Evolutionary conservation across 805 yeast genomes (phyloP), one percentile per base, ranked within the genome.

Genomic region (Cyberlindnera xishuangbannaensis): DNA sequence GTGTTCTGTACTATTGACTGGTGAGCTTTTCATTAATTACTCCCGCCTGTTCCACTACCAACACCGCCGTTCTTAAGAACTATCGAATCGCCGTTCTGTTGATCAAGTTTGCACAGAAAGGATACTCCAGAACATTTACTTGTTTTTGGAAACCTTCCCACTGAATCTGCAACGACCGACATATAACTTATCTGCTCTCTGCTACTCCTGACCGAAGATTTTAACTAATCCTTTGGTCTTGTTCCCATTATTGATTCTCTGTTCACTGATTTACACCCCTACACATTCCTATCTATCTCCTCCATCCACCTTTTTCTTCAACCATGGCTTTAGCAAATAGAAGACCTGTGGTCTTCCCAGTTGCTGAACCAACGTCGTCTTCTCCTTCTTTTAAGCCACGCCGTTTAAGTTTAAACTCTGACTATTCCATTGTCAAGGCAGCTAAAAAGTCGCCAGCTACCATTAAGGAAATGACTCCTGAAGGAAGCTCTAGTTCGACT

Each of bases 281-380:
- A n/a, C n/a, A n/a, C n/a, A n/a, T n/a, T n/a, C n/a, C n/a, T n/a
- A n/a, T n/a, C n/a, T n/a, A n/a, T n/a, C 24, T 17, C 18, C 17
- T 5, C 18, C 24, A 16, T 21, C 23, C 18, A 22, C 28, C 28
- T 10, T 12, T 11, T 13, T 12, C 26, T 27, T n/a, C 10, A 15
- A 50, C 18, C 28, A 76, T 76, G 83, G 83, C 83, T 37, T 65
- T 76, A 60, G 76, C 83, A 41, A 78, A 76, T 52, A 70, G 78
- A 64, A 73, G 80, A 66, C 81, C 81, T 18, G 65, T 73, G 33
- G 72, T 68, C 22, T 62, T 74, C 46, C 72, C 78, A 18, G 53
- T 59, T 23, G 31, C 44, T 36, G 67, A 63, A 28, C 32, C 51
- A 10, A 28, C 47, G 4, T 31, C 53, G 6, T 38, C 52, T 3